Conservation (phyloP, 345 rosid species). For the Eucalyptus victrix region DNA sequence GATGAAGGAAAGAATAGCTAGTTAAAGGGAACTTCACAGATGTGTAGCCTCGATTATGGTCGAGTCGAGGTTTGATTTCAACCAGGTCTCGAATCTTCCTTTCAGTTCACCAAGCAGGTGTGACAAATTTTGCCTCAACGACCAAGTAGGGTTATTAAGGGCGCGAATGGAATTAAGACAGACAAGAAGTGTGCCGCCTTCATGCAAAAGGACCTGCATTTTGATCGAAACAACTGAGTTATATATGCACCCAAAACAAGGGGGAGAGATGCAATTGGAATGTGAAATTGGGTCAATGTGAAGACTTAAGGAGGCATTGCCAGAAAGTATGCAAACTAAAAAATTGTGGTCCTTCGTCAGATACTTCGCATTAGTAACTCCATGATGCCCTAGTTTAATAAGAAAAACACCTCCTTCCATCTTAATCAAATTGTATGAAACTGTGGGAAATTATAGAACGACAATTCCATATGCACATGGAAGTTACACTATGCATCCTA, state of each 20-base stretch:
- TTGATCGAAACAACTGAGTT: neutral
- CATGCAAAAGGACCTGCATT: constrained; percentile 80
- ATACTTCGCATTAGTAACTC: neutral
- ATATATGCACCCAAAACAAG: neutral
- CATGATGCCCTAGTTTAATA: neutral
- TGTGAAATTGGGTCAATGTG: neutral
- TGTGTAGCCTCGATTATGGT: constrained; percentile 17
- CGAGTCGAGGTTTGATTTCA: constrained; percentile 1
- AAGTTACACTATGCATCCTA: neutral
- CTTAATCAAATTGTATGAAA: neutral
- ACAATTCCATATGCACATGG: neutral
- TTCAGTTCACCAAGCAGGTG: constrained; percentile 20
- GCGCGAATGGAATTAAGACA: constrained; percentile 83
- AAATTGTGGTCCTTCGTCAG: neutral
- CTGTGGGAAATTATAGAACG: neutral
- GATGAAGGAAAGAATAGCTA: neutral
- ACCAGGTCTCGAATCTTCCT: constrained; percentile 1
- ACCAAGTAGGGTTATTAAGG: constrained; percentile 79
- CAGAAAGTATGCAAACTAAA: neutral
- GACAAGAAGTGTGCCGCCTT: constrained; percentile 89
- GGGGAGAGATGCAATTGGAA: neutral
- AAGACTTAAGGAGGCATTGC: neutral
- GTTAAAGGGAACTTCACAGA: neutral
- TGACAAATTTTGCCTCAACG: constrained; percentile 55
- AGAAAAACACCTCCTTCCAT: neutral